A percentile compares a stretch with the other conserved stretches of the same genome.
Conservation (phyloP, 129 eudicot genomes). For the Chrysanthemum seticuspe region DNA sequence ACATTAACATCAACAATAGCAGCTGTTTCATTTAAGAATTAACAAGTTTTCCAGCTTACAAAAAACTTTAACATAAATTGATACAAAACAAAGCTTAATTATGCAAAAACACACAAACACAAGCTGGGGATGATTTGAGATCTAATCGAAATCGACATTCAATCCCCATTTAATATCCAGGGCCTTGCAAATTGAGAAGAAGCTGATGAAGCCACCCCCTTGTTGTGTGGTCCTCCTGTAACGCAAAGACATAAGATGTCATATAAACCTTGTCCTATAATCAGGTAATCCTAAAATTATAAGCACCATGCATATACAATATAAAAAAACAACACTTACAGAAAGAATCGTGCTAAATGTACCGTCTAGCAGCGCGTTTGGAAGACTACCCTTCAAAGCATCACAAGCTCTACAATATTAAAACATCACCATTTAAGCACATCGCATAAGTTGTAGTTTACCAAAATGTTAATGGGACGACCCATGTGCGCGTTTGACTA, state of each 20-base stretch:
- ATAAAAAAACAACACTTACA: slow-evolving; percentile 13
- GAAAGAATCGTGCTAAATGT: slow-evolving; percentile 11
- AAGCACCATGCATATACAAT: neutral
- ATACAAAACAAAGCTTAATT: too few relatives aligned
- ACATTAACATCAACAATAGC: too few relatives aligned
- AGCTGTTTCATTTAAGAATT: too few relatives aligned
- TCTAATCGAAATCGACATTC: too few relatives aligned
- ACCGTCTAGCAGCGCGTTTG: slow-evolving; percentile 8
- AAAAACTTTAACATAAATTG: too few relatives aligned
- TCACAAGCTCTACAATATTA: slow-evolving; percentile 21
- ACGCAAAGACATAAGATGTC: neutral
- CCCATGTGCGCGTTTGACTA: neutral
- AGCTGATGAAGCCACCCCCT: slow-evolving; percentile 23
- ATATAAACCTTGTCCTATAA: neutral
- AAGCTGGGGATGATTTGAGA: neutral
- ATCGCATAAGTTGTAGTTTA: neutral
- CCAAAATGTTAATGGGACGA: neutral
- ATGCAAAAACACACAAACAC: neutral
- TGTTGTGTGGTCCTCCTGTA: slow-evolving; percentile 18
- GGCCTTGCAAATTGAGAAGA: slow-evolving; percentile 30
- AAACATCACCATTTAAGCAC: neutral
- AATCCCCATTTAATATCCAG: neutral
- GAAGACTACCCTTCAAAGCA: slow-evolving; percentile 20
- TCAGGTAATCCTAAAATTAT: neutral
- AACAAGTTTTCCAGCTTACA: too few relatives aligned